Evolutionary conservation across 2,329 filamentous ascomycete species (phyloP).

Genomic region (Colletotrichum theobromicola): DNA sequence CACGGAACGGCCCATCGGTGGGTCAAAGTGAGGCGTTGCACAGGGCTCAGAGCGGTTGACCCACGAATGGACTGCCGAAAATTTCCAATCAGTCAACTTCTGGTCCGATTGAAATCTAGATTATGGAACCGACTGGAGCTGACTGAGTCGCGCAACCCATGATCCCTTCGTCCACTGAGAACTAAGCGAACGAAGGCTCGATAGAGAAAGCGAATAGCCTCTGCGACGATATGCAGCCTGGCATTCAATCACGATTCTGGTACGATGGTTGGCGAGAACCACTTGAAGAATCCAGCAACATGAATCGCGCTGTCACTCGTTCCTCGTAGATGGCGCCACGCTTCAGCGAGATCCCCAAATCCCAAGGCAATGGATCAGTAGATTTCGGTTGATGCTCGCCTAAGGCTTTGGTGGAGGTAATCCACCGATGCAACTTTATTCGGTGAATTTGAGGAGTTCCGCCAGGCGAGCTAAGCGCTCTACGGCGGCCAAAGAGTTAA

Average conservation of each 20-base stretch:
- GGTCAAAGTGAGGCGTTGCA: neutral
- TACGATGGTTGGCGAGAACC: neutral
- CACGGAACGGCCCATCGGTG: neutral
- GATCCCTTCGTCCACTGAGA: neutral
- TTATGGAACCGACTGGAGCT: neutral
- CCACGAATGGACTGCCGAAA: neutral
- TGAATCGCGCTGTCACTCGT: neutral
- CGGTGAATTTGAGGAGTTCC: neutral
- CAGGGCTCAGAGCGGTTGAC: neutral
- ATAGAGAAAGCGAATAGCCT: neutral
- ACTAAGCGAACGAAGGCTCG: neutral
- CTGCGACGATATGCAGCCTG: accelerated
- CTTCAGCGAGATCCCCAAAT: neutral
- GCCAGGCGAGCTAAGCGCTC: neutral
- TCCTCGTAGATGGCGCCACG: neutral
- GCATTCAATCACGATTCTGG: neutral
- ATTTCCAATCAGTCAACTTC: neutral
- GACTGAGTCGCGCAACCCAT: neutral
- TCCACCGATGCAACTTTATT: neutral
- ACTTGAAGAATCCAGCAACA: neutral
- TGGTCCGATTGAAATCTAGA: neutral
- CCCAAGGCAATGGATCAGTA: neutral
- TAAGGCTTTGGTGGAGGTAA: neutral
- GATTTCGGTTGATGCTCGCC: neutral
- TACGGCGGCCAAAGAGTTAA: neutral